Evolutionary conservation across 2,329 filamentous ascomycete genomes (phyloP), one percentile per base, ranked within the genome.

Genomic region (Podosphaera aphanis): DNA sequence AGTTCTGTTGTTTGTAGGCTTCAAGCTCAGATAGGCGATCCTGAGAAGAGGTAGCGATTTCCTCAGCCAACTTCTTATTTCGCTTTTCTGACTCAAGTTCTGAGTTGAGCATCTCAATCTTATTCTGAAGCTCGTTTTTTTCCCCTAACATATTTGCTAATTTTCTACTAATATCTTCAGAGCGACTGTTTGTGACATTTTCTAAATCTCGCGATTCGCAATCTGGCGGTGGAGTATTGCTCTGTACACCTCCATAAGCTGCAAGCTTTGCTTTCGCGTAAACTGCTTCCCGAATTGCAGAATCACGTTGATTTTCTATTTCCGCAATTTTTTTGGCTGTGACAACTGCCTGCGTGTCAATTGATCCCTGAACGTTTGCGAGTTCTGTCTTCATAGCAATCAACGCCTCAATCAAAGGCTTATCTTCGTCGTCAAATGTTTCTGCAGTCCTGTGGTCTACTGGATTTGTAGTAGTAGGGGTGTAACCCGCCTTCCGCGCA

Each of bases 241-340:
- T 67, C 44, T 75, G 70, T 53, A 79, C 84, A n/a, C 68, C 69
- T 33, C 72, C 77, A 51, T 85, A 79, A 6, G 85, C 86, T 25
- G 86, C 86, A 44, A 94, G 66, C 59, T 84, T 94, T 2, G 92
- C 85, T 59, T 92, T 93, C 29, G 86, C 83, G 61, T 95, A 95
- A 0, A 90, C 81, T 1, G 90, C 90, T 63, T 98, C 92, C 55
- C 79, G 82, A 46, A 98, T 78, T n/a, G 90, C 90, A 36, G 80
- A 77, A 62, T 98, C 90, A 44, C 92, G 74, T 64, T 98, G 90
- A 59, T 83, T 86, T 60, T 98, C 90, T 1, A 92, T 80, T 59
- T 94, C 86, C 1, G 88, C 86, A 50, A 98, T 86, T 50, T 88
- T 77, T 60, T 80, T 86, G 0, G 86, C 84, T 7, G 90, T 86